phyloP scores from a whole-genome alignment of 768 basidiomycete genomes.

The Infundibulicybe gibba region DNA sequence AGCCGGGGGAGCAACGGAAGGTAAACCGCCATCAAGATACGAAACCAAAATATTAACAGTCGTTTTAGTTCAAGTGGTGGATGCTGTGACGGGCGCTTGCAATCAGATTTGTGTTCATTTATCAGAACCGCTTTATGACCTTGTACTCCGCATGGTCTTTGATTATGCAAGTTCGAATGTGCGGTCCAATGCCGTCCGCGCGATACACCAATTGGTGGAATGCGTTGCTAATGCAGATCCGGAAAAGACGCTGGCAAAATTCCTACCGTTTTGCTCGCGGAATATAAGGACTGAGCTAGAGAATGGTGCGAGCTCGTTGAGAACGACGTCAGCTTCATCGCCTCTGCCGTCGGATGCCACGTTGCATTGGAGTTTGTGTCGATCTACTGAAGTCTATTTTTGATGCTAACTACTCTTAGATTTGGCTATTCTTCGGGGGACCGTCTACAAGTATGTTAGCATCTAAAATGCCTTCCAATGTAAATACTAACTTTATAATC shows the following conservation, averaged over 20 bases:
- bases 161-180: slow-evolving; percentile 81
- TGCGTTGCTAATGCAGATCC: slow-evolving; percentile 82
- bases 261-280: slow-evolving; percentile 67
- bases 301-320: slow-evolving; percentile 74
- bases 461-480: neutral
- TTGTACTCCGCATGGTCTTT: slow-evolving; percentile 79
- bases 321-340: slow-evolving; percentile 65
- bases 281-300: slow-evolving; percentile 79
- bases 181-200: slow-evolving; percentile 81
- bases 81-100: slow-evolving; percentile 73
- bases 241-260: slow-evolving; percentile 71
- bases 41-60: no score
- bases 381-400: slow-evolving; percentile 2
- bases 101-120: slow-evolving; percentile 75
- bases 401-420: slow-evolving; percentile 33
- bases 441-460: slow-evolving; percentile 67
- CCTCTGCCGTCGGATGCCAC: slow-evolving; percentile 80
- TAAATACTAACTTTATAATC: neutral
- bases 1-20: slow-evolving; percentile 63
- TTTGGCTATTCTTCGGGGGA: slow-evolving; percentile 72
- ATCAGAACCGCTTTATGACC: slow-evolving; percentile 71
- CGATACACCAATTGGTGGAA: slow-evolving; percentile 82
- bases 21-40: slow-evolving; percentile 21
- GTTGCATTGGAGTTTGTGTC: slow-evolving; percentile 75
- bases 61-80: slow-evolving; percentile 62